Conservation (phyloP, 1,284 basidiomycete species). For the Ganoderma meredithae region DNA sequence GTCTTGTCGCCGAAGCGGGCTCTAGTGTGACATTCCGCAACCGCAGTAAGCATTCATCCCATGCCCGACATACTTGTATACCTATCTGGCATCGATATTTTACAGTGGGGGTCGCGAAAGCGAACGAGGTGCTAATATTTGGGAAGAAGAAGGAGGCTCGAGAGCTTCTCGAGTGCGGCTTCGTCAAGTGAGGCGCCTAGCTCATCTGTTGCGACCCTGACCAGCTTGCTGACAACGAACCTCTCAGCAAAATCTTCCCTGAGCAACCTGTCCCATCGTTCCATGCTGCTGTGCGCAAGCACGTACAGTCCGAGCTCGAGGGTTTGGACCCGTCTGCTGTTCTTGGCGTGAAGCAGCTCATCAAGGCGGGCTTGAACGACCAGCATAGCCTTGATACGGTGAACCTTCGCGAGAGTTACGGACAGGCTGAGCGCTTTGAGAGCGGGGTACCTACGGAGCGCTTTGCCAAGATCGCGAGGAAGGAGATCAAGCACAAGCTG, state of each 20-base stretch:
- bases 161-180: constrained; percentile 66
- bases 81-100: not conserved
- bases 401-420: constrained; percentile 74
- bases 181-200: constrained; percentile 60
- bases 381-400: constrained; percentile 70
- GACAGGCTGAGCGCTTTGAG: constrained; percentile 68
- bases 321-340: constrained; percentile 63
- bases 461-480: constrained; percentile 65
- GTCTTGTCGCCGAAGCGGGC: constrained; percentile 69
- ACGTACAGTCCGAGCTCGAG: constrained; percentile 58
- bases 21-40: constrained; percentile 74
- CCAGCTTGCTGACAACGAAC: constrained; percentile 14
- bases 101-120: constrained; percentile 70
- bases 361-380: constrained; percentile 63
- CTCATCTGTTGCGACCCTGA: constrained; percentile 15
- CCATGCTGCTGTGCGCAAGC: constrained; percentile 56
- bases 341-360: constrained; percentile 59
- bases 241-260: constrained; percentile 64
- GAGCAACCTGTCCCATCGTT: constrained; percentile 59
- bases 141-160: constrained; percentile 70
- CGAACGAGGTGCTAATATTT: constrained; percentile 73
- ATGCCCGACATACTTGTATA: not conserved
- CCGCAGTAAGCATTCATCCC: constrained; percentile 54
- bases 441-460: constrained; percentile 61
- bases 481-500: constrained; percentile 73